A percentile compares a stretch with the other conserved stretches of the same genome.
Conservation (phyloP, 83 land plant species). For the Picea abies region DNA sequence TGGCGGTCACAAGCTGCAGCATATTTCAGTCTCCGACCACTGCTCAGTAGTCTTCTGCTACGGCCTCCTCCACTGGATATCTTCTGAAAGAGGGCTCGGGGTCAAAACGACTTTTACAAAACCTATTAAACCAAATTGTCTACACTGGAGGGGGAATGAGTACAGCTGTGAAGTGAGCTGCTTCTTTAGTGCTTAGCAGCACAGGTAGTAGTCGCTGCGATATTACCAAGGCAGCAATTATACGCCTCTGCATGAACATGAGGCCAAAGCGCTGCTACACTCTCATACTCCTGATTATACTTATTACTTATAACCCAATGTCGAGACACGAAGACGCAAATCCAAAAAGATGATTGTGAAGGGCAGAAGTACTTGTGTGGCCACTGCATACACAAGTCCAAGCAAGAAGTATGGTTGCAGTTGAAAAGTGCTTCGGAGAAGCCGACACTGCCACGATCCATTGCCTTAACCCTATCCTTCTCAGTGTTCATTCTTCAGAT, state of each 20-base stretch:
- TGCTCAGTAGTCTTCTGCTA: no score
- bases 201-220: conserved; percentile 55
- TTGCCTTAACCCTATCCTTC: conserved; percentile 62
- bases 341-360: conserved; percentile 61
- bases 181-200: conserved; percentile 48
- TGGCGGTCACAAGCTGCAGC: no score
- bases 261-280: conserved; percentile 82
- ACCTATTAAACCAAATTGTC: conserved; percentile 56
- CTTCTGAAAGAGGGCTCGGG: conserved; percentile 48
- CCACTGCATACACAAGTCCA: conserved; percentile 60
- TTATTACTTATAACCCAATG: conserved; percentile 79
- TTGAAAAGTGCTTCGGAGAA: conserved; percentile 36
- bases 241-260: conserved; percentile 53
- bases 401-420: conserved; percentile 63
- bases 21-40: no score
- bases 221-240: conserved; percentile 49
- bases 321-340: conserved; percentile 60
- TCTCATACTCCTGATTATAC: conserved; percentile 71
- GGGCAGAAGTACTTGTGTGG: conserved; percentile 68
- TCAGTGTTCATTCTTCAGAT: conserved; percentile 75
- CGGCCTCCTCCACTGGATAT: conserved; percentile 52
- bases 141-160: conserved; percentile 51
- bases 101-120: conserved; percentile 67
- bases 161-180: conserved; percentile 61
- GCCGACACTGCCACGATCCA: conserved; percentile 58